Evolutionary conservation across 176 grass and related monocot genomes (phyloP).

Genomic region (Puya raimondii): DNA sequence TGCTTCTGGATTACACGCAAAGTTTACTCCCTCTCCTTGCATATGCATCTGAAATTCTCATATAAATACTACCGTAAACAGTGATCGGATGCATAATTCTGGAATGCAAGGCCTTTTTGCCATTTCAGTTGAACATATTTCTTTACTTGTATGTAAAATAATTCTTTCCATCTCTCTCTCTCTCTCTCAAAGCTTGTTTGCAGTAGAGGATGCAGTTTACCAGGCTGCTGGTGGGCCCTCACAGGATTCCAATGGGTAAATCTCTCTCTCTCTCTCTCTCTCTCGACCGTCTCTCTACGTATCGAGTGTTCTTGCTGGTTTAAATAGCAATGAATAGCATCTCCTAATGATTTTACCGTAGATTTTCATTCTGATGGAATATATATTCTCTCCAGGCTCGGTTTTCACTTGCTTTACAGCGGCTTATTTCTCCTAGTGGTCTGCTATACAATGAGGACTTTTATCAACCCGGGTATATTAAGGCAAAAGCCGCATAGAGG

Average conservation of each 20-base stretch:
- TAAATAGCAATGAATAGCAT: not conserved
- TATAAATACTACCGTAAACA: too few species aligned
- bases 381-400: constrained; percentile 36
- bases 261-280: not conserved
- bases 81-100: too few species aligned
- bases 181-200: constrained; percentile 32
- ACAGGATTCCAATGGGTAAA: constrained; percentile 95
- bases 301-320: not conserved
- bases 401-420: constrained; percentile 60
- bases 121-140: too few species aligned
- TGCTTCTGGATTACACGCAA: too few species aligned
- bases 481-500: constrained; percentile 42
- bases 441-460: constrained; percentile 66
- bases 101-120: too few species aligned
- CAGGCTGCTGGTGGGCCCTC: constrained; percentile 82
- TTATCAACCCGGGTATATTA: constrained; percentile 38
- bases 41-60: too few species aligned
- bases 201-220: constrained; percentile 46
- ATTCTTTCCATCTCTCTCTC: not conserved
- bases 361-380: not conserved
- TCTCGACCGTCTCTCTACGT: not conserved
- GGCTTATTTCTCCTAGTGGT: constrained; percentile 55
- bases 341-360: not conserved
- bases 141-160: not conserved
- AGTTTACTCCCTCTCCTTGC: too few species aligned